Percentiles rank a stretch among this genome's conserved stretches.
phyloP scores from a whole-genome alignment of 164 flowering plant species.

The Liriodendron chinense region DNA sequence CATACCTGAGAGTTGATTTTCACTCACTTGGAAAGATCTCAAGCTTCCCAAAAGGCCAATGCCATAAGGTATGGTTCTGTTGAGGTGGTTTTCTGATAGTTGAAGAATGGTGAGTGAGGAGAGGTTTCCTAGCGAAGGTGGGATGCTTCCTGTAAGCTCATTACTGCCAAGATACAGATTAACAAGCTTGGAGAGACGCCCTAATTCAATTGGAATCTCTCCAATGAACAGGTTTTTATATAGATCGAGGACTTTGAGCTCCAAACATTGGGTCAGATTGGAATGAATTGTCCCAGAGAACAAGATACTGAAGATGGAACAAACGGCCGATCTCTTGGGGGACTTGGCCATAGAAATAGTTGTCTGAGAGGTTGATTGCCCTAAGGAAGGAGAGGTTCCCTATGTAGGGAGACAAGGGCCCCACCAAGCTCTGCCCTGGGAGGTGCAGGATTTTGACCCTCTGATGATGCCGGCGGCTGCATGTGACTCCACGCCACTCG shows the following conservation, averaged over 20 bases:
- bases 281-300: conserved; percentile 31
- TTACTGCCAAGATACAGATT: conserved; percentile 16
- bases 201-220: conserved; percentile 26
- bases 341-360: conserved; percentile 29
- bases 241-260: conserved; percentile 10
- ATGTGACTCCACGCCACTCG: conserved; percentile 13
- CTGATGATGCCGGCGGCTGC: conserved; percentile 13
- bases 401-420: conserved; percentile 33
- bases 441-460: conserved; percentile 31
- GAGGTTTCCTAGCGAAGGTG: conserved; percentile 37
- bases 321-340: conserved; percentile 31
- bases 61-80: conserved; percentile 25
- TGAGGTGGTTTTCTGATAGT: conserved; percentile 19
- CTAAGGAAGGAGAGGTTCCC: conserved; percentile 43
- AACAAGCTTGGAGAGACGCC: conserved; percentile 20
- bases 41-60: conserved; percentile 17
- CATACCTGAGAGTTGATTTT: conserved; percentile 20
- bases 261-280: conserved; percentile 18
- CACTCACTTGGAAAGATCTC: not conserved
- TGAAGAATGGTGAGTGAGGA: conserved; percentile 20
- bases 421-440: conserved; percentile 12
- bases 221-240: conserved; percentile 17
- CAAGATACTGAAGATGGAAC: conserved; percentile 24
- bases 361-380: conserved; percentile 31
- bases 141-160: conserved; percentile 33